These are phyloP conservation scores for Wallacemonas collosoma DNA, from an alignment of 208 protist genomes.

Conservation along the genomic window DNA sequence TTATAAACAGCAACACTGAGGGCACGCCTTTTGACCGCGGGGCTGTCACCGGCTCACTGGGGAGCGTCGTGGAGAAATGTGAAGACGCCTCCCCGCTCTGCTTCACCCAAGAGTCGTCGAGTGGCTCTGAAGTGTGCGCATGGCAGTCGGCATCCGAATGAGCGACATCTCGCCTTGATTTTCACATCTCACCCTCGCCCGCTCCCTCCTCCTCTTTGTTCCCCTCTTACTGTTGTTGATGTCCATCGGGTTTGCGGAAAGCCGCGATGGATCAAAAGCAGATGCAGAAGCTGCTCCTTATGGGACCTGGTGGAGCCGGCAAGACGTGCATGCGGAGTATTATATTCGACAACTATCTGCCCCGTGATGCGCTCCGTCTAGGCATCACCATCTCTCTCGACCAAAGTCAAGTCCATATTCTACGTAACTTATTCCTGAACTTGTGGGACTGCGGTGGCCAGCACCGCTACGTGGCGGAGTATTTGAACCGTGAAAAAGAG, in stretches of 20 bases:
- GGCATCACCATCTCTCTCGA: conserved; percentile 97
- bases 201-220: conserved; percentile 9
- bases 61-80: no score
- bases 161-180: no score
- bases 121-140: no score
- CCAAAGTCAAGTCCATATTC: conserved; percentile 98
- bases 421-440: conserved; percentile 99
- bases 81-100: no score
- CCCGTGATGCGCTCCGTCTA: conserved; percentile 92
- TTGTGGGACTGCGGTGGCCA: conserved; percentile 99
- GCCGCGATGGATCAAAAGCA: conserved; percentile 72
- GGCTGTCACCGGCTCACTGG: no score
- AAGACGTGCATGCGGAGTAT: conserved; percentile 99
- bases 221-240: not conserved
- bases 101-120: no score
- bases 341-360: conserved; percentile 99
- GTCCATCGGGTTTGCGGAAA: not conserved
- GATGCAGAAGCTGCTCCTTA: conserved; percentile 96
- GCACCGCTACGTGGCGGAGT: conserved; percentile 98
- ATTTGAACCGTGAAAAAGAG: conserved; percentile 97
- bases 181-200: not conserved
- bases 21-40: no score
- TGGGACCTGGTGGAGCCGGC: conserved; percentile 93
- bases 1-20: no score
- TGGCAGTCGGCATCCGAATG: no score